Conservation (phyloP, 1,284 basidiomycete genomes). For the Ustilago sp. region DNA sequence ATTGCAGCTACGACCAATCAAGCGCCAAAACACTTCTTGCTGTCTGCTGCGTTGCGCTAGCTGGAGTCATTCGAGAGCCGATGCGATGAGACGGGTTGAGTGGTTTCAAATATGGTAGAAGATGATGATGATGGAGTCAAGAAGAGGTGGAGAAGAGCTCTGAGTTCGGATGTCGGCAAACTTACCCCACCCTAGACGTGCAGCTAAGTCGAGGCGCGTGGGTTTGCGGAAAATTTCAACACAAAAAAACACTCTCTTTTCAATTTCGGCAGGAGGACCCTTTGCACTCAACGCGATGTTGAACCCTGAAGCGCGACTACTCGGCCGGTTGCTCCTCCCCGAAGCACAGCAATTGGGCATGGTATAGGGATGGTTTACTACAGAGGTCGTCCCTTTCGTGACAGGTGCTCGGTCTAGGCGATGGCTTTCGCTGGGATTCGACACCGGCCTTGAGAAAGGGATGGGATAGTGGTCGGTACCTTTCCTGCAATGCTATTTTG, state of each 20-base stretch:
- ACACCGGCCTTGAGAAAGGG: too few species aligned
- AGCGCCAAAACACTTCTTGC: too few species aligned
- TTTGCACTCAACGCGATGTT: constrained; percentile 5
- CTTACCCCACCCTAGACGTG: constrained; percentile 7
- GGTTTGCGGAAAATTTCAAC: constrained; percentile 12
- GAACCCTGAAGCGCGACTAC: not conserved
- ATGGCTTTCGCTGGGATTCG: too few species aligned
- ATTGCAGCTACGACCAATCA: too few species aligned
- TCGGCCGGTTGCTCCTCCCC: not conserved
- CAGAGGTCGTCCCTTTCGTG: too few species aligned
- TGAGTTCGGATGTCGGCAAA: constrained; percentile 25
- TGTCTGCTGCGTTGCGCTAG: not conserved
- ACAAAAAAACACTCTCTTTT: constrained; percentile 8
- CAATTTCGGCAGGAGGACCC: constrained; percentile 2
- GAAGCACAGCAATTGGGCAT: not conserved
- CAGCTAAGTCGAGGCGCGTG: not conserved
- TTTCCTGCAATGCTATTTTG: too few species aligned
- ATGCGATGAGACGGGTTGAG: not conserved
- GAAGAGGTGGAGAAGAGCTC: not conserved
- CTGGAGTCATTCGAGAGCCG: not conserved
- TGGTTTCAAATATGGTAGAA: not conserved
- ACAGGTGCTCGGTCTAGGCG: too few species aligned
- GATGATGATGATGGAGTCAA: constrained; percentile 2
- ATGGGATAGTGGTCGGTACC: too few species aligned
- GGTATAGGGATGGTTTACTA: not conserved